Evolutionary conservation across 257 asterid species (phyloP).

Genomic region (Penstemon newberryi): DNA sequence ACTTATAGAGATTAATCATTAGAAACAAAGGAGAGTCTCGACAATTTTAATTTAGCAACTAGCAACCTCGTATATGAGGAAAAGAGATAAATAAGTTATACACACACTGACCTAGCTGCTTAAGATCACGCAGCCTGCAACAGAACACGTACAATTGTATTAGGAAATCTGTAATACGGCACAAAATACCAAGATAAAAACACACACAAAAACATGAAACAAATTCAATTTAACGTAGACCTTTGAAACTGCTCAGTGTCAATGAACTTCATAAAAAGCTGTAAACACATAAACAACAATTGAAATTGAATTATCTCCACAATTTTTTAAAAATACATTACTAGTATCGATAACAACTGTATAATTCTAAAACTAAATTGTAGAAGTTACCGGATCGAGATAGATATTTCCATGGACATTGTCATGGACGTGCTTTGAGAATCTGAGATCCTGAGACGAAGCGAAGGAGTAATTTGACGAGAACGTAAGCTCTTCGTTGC

Average conservation of each 20-base stretch:
- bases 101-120: conserved; percentile 73
- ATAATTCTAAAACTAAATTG: neutral
- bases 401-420: conserved; percentile 90
- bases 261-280: conserved; percentile 70
- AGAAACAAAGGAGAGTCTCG: neutral
- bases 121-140: conserved; percentile 93
- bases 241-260: conserved; percentile 98
- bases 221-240: conserved; percentile 27
- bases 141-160: conserved; percentile 25
- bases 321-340: neutral
- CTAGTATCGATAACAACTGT: neutral
- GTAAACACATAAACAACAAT: conserved; percentile 31
- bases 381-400: conserved; percentile 57
- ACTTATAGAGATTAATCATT: no score
- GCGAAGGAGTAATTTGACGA: conserved; percentile 40
- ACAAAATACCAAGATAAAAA: neutral
- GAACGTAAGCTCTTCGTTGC: conserved; percentile 38
- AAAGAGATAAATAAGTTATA: conserved; percentile 8
- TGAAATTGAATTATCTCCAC: neutral
- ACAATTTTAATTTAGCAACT: conserved; percentile 1
- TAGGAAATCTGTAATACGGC: conserved; percentile 27
- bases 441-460: conserved; percentile 53
- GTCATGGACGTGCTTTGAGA: conserved; percentile 73
- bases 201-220: neutral
- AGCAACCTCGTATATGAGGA: conserved; percentile 1